These are phyloP conservation scores for Xylariaceae sp. DNA, from an alignment of 2,329 filamentous ascomycete species.

Conservation along the genomic window DNA sequence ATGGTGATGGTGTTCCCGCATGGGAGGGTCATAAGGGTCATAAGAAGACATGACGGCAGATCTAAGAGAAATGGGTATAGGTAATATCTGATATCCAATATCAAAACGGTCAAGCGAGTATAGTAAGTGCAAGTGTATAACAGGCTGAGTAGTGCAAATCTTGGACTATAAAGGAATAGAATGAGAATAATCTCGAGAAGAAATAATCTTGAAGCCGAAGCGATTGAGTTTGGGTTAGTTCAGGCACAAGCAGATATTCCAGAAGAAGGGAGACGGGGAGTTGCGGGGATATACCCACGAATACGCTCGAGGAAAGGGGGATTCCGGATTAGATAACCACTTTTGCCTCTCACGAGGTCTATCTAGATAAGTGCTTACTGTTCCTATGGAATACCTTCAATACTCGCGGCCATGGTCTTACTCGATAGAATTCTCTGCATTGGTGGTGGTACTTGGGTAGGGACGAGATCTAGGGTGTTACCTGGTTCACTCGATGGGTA, in stretches of 20 bases:
- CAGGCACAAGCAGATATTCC: background rate
- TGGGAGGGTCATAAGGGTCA: constrained; percentile 48
- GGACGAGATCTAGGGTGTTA: no score
- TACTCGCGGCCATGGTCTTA: no score
- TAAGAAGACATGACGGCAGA: constrained; percentile 42
- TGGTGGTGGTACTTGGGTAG: no score
- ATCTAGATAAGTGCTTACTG: background rate
- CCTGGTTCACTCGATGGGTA: no score
- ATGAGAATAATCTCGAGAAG: background rate
- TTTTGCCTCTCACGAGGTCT: background rate
- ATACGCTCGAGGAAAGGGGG: background rate
- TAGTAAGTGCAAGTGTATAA: no score
- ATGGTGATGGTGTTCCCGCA: constrained; percentile 38
- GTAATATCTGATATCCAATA: no score
- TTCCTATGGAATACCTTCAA: background rate
- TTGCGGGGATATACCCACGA: constrained; percentile 4
- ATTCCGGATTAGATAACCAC: no score
- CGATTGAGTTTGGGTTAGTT: constrained; percentile 11
- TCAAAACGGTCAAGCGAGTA: no score
- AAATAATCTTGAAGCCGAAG: background rate
- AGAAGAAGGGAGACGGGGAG: background rate
- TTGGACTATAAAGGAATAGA: background rate
- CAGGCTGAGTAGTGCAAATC: no score
- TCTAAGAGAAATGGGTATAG: no score
- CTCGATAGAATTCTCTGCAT: no score